These are phyloP conservation scores for Colletotrichum ledebouriae DNA, from an alignment of 2,329 filamentous ascomycete species.

Conservation along the genomic window DNA sequence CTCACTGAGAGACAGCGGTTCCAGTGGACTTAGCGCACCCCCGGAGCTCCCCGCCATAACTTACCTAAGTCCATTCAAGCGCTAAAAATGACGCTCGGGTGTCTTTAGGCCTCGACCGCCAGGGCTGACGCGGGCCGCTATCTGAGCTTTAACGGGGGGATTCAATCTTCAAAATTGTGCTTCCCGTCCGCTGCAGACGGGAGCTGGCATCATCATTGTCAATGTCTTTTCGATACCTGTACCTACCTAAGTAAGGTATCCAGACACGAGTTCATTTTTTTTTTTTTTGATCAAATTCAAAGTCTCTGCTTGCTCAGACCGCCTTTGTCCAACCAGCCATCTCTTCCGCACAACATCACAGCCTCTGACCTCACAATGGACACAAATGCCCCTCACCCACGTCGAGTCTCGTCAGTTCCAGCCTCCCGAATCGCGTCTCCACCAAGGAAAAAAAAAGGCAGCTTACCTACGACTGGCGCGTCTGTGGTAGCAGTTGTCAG, in stretches of 20 bases:
- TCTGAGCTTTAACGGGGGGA: constrained; percentile 18
- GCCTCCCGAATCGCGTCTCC: constrained; percentile 45
- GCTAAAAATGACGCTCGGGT: constrained; percentile 14
- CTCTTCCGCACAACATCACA: constrained; percentile 19
- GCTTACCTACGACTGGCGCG: constrained; percentile 28
- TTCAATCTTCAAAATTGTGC: constrained; percentile 11
- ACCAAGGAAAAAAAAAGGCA: constrained; percentile 22
- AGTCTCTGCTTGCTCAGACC: constrained; percentile 16
- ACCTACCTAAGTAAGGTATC: too few relatives aligned
- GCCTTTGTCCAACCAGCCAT: constrained; percentile 32
- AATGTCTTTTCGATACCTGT: too few relatives aligned
- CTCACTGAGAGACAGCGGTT: background rate
- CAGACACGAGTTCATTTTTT: background rate
- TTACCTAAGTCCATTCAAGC: background rate
- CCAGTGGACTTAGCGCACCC: constrained; percentile 8
- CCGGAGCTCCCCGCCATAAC: background rate
- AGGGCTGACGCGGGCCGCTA: constrained; percentile 24
- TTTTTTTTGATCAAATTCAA: background rate
- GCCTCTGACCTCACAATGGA: constrained; percentile 20
- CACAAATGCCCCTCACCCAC: constrained; percentile 26
- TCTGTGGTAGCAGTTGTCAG: constrained; percentile 20
- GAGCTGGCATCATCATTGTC: background rate
- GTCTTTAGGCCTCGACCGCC: constrained; percentile 20
- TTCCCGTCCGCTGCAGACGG: constrained; percentile 8
- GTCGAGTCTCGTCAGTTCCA: constrained; percentile 33